Evolutionary conservation across 106 monocot genomes (phyloP), one percentile per base, ranked within the genome.

Genomic region (Acanthochlamys bracteata): DNA sequence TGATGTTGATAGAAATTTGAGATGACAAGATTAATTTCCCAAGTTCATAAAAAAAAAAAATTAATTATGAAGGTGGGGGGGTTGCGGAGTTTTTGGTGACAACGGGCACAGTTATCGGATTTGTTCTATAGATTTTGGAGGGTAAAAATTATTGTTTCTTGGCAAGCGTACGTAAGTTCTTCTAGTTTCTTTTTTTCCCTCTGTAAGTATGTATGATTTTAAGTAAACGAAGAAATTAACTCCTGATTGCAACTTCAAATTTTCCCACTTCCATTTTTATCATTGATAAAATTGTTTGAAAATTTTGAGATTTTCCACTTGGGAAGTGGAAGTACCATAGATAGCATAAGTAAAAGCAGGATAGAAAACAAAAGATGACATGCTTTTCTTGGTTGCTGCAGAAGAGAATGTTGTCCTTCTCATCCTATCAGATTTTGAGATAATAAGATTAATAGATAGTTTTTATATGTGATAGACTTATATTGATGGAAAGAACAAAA

Each of bases 381-480:
- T 19, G n/a, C 53, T 46, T 54, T 54, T 54, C 16, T n/a, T 54
- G 53, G 53, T 54, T 17, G 53, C 16, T 54, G 53, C 53, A 16
- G 53, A 54, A 54, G 11, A n/a, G 53, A 54, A 54, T 54, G 53
- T 16, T n/a, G n/a, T 54, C n/a, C 53, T 19, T 54, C 53, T 8
- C 45, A n/a, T 43, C 43, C 43, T 43, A 7, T 43, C 43, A 43
- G 43, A 43, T 13, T 43, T 43, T 43, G 43, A 43, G 43, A 43
- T 43, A 43, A n/a, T n/a, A n/a, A n/a, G n/a, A n/a, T n/a, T n/a
- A n/a, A n/a, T n/a, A n/a, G n/a, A n/a, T n/a, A n/a, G n/a, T n/a
- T n/a, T 46, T 46, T 46, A 46, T 8, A 46, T 46, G 8, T 46
- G 45, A 46, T 8, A 46, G 45, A 14, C n/a, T n/a, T 8, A 46